Percentiles rank a stretch among this genome's conserved stretches.
These are phyloP conservation scores for Moricandia moricandioides DNA, from an alignment of 345 rosid genomes.

Conservation along the genomic window DNA sequence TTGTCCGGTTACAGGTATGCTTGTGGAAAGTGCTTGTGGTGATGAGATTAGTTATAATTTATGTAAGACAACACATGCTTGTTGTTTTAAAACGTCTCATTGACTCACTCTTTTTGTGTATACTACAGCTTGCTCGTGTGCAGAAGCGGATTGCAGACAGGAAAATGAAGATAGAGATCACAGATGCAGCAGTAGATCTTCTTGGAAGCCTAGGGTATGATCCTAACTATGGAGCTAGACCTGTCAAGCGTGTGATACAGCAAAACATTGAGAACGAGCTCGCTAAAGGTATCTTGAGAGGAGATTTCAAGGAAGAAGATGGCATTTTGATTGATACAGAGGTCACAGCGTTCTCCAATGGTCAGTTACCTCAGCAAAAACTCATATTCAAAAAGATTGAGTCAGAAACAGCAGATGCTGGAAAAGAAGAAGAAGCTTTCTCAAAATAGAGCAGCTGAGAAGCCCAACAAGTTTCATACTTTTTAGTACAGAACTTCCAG, in stretches of 20 bases:
- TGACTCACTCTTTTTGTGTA: conserved; percentile 5
- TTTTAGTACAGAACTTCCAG: conserved; percentile 13
- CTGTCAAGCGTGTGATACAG: conserved; percentile 95
- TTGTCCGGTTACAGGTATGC: conserved; percentile 86
- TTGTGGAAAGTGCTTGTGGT: background rate
- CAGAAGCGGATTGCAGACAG: conserved; percentile 84
- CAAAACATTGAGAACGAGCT: conserved; percentile 93
- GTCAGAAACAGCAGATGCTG: conserved; percentile 37
- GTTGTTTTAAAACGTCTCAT: background rate
- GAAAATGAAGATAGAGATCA: conserved; percentile 73
- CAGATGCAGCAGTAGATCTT: conserved; percentile 70
- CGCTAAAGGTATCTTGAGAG: conserved; percentile 92
- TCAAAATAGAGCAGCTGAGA: conserved; percentile 23
- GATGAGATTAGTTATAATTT: no score
- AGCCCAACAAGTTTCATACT: background rate
- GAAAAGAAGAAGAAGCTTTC: conserved; percentile 36
- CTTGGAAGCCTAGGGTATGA: conserved; percentile 54
- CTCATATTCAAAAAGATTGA: conserved; percentile 59
- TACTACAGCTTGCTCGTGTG: conserved; percentile 77
- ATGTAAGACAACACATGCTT: background rate
- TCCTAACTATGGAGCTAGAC: conserved; percentile 51
- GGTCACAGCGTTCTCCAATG: conserved; percentile 63
- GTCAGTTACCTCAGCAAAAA: conserved; percentile 84
- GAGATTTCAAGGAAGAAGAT: conserved; percentile 90
- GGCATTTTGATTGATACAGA: conserved; percentile 64